Evolutionary conservation across 2,329 filamentous ascomycete genomes (phyloP).

Genomic region (Lasiodiplodia sp.): DNA sequence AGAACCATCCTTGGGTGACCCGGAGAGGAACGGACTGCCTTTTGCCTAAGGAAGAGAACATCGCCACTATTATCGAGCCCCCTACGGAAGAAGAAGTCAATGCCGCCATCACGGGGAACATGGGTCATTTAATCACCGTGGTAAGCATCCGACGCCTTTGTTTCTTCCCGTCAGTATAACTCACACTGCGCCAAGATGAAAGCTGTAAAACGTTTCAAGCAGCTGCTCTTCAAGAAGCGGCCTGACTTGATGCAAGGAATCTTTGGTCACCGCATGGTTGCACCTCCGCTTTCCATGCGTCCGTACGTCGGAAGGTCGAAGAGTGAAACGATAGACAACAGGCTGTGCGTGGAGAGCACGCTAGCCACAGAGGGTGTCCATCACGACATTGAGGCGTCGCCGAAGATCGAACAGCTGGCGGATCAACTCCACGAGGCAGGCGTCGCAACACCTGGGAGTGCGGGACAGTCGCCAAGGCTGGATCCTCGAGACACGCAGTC

Average conservation of each 20-base stretch:
- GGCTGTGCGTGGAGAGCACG: slow-evolving; percentile 56
- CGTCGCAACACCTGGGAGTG: slow-evolving; percentile 9
- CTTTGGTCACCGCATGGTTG: slow-evolving; percentile 65
- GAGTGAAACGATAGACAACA: slow-evolving; percentile 61
- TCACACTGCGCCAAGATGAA: slow-evolving; percentile 68
- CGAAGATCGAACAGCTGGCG: slow-evolving; percentile 39
- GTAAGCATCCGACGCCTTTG: slow-evolving; percentile 54
- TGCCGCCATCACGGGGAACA: slow-evolving; percentile 87
- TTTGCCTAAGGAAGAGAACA: slow-evolving; percentile 85
- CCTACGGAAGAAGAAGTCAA: slow-evolving; percentile 92
- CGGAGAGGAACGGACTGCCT: slow-evolving; percentile 78
- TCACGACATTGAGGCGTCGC: slow-evolving; percentile 51
- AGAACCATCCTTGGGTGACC: slow-evolving; percentile 96
- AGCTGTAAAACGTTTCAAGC: slow-evolving; percentile 89
- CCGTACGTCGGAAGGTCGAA: slow-evolving; percentile 51
- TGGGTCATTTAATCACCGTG: slow-evolving; percentile 85
- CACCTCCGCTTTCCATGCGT: slow-evolving; percentile 63
- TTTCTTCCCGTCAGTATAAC: background rate
- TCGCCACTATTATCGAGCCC: slow-evolving; percentile 76
- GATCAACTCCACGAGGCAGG: slow-evolving; percentile 35
- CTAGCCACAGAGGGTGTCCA: slow-evolving; percentile 64
- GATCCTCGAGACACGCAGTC: slow-evolving; percentile 20
- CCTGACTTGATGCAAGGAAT: slow-evolving; percentile 65
- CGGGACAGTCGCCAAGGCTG: slow-evolving; percentile 14
- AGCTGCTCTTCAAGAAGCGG: slow-evolving; percentile 67